A percentile compares a stretch with the other conserved stretches of the same genome.
Conservation (phyloP, 2,329 filamentous ascomycete genomes). For the Aspergillus chevalieri region DNA sequence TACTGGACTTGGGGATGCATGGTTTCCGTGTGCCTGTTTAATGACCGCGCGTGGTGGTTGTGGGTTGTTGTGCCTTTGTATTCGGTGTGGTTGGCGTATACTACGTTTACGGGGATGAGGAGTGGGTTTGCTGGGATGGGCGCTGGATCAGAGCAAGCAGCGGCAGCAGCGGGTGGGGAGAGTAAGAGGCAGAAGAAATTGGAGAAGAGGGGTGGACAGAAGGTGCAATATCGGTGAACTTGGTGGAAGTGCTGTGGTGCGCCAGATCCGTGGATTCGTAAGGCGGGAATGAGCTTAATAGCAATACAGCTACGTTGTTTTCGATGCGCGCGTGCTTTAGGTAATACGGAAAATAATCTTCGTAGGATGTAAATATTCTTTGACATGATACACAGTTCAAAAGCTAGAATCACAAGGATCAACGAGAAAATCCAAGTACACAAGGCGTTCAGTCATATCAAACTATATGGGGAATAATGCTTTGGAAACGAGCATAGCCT, state of each 20-base stretch:
- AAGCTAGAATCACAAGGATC: not conserved
- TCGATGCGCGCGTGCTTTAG: too few relatives aligned
- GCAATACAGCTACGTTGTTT: too few relatives aligned
- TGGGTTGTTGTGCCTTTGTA: conserved; percentile 49
- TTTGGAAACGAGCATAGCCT: conserved; percentile 12
- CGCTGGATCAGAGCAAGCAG: conserved; percentile 13
- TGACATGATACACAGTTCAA: not conserved
- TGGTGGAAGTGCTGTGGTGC: not conserved
- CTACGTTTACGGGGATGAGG: conserved; percentile 43
- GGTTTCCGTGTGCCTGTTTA: conserved; percentile 65
- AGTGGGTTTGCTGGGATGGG: conserved; percentile 39
- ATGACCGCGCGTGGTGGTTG: conserved; percentile 70
- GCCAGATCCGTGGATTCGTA: not conserved
- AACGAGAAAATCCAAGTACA: not conserved
- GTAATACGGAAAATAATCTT: too few relatives aligned
- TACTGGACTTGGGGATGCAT: conserved; percentile 88
- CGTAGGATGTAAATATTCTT: too few relatives aligned
- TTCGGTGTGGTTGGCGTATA: conserved; percentile 42
- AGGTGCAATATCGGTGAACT: conserved; percentile 37
- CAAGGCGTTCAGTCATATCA: conserved; percentile 16
- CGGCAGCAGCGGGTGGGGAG: conserved; percentile 20
- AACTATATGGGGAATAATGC: conserved; percentile 33
- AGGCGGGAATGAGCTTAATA: not conserved
- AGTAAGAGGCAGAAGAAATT: conserved; percentile 51
- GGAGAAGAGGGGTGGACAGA: conserved; percentile 46